Percentiles rank a stretch among this genome's conserved stretches.
phyloP scores from a whole-genome alignment of 805 yeast genomes.

The Yueomyces sinensis region DNA sequence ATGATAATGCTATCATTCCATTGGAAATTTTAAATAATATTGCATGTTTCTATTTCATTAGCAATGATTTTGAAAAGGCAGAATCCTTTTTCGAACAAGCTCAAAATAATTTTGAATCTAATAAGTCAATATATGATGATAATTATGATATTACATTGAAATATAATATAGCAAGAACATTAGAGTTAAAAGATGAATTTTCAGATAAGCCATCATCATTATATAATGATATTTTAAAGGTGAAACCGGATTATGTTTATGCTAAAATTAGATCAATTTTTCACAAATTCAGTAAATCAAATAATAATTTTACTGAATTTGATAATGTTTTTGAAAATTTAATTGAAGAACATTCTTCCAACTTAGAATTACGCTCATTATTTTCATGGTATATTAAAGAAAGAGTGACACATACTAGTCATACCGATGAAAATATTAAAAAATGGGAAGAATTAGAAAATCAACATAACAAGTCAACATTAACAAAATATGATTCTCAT shows the following conservation, averaged over 20 bases:
- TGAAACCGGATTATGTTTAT: slow-evolving; percentile 57
- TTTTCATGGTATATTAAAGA: slow-evolving; percentile 77
- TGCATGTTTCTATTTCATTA: slow-evolving; percentile 69
- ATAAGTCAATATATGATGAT: no score
- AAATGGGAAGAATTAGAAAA: slow-evolving; percentile 32
- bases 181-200: slow-evolving; percentile 38
- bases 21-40: slow-evolving; percentile 64
- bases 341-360: slow-evolving; percentile 38
- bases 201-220: slow-evolving; percentile 12
- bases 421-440: slow-evolving; percentile 20
- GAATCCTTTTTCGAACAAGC: slow-evolving; percentile 41
- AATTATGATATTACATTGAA: slow-evolving; percentile 31
- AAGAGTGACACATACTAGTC: not conserved
- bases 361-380: slow-evolving; percentile 78
- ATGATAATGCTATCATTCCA: slow-evolving; percentile 28
- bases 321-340: slow-evolving; percentile 24
- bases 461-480: slow-evolving; percentile 70
- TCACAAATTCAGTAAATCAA: slow-evolving; percentile 33
- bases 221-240: slow-evolving; percentile 44
- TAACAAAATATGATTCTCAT: slow-evolving; percentile 71
- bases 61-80: slow-evolving; percentile 47
- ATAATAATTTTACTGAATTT: slow-evolving; percentile 14
- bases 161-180: slow-evolving; percentile 69
- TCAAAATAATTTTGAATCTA: slow-evolving; percentile 13
- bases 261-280: slow-evolving; percentile 64